Evolutionary conservation across 2,329 filamentous ascomycete species (phyloP).

Genomic region (Fusarium proliferatum): DNA sequence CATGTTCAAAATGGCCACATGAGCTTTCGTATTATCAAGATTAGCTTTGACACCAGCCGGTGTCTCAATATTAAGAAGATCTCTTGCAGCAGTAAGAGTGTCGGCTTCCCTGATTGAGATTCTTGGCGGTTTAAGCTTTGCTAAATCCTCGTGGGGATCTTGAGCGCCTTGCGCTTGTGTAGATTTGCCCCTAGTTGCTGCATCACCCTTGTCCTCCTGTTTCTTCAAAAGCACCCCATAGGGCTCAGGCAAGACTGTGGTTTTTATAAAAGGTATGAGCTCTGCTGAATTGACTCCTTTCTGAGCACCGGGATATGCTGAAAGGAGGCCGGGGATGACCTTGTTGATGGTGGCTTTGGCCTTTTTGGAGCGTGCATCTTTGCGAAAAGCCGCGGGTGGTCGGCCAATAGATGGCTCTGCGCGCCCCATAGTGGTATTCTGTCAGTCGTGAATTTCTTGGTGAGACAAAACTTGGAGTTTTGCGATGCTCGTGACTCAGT

Average conservation of each 20-base stretch:
- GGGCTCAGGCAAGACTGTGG: rapidly evolving
- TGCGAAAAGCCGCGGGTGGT: conserved; percentile 42
- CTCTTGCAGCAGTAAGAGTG: conserved; percentile 62
- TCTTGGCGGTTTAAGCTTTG: conserved; percentile 36
- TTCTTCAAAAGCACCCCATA: background rate
- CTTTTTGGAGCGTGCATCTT: conserved; percentile 61
- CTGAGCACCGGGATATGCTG: conserved; percentile 64
- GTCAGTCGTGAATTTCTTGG: too few species aligned
- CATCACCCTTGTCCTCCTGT: conserved; percentile 38
- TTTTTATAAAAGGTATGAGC: conserved; percentile 44
- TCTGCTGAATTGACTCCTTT: conserved; percentile 64
- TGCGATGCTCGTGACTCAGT: background rate
- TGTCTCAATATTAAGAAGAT: conserved; percentile 16
- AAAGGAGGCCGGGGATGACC: conserved; percentile 66
- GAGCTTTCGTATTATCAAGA: conserved; percentile 29
- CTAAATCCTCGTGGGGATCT: background rate
- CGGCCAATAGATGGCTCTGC: conserved; percentile 40
- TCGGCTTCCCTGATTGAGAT: conserved; percentile 62
- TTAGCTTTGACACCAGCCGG: background rate
- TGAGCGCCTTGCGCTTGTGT: conserved; percentile 14
- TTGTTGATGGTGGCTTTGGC: conserved; percentile 69
- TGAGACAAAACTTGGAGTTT: background rate
- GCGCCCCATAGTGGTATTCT: conserved; percentile 32
- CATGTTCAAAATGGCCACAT: conserved; percentile 71
- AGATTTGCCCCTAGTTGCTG: conserved; percentile 38